phyloP scores from a whole-genome alignment of 768 basidiomycete species.

The Pisolithus marmoratus region DNA sequence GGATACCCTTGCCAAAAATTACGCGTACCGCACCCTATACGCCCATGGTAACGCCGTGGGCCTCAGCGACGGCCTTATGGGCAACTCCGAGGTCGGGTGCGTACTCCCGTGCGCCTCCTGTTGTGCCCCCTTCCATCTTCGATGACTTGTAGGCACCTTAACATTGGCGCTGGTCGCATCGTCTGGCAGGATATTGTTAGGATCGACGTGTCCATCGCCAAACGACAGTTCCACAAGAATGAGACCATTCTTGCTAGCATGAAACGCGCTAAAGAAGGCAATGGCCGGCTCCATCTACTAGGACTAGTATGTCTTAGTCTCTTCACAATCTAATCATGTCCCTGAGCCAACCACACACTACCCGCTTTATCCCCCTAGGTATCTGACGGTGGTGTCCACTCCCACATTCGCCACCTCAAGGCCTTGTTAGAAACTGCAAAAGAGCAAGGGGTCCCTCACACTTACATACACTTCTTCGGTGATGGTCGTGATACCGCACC shows the following conservation, averaged over 20 bases:
- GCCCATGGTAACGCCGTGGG: slow-evolving; percentile 94
- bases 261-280: slow-evolving; percentile 74
- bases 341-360: background rate
- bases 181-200: slow-evolving; percentile 98
- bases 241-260: slow-evolving; percentile 64
- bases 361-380: slow-evolving; percentile 39
- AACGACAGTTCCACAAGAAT: slow-evolving; percentile 79
- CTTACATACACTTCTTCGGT: slow-evolving; percentile 90
- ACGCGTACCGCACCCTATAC: slow-evolving; percentile 64
- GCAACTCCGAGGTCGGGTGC: slow-evolving; percentile 95
- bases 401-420: slow-evolving; percentile 85
- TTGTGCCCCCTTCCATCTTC: background rate
- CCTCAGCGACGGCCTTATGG: slow-evolving; percentile 91
- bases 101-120: slow-evolving; percentile 21
- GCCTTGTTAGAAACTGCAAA: slow-evolving; percentile 90
- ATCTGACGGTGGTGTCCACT: slow-evolving; percentile 97
- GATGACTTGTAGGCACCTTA: slow-evolving; percentile 66
- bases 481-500: slow-evolving; percentile 96
- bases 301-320: slow-evolving; percentile 57
- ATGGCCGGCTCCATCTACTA: slow-evolving; percentile 81
- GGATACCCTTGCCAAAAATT: slow-evolving; percentile 77
- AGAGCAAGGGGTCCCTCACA: slow-evolving; percentile 74
- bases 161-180: slow-evolving; percentile 90
- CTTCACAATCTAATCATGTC: slow-evolving; percentile 2
- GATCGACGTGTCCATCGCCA: slow-evolving; percentile 90